Base-by-base conservation (phyloP, 371 early-diverging fungal genomes). In the Mortierella sp. region DNA sequence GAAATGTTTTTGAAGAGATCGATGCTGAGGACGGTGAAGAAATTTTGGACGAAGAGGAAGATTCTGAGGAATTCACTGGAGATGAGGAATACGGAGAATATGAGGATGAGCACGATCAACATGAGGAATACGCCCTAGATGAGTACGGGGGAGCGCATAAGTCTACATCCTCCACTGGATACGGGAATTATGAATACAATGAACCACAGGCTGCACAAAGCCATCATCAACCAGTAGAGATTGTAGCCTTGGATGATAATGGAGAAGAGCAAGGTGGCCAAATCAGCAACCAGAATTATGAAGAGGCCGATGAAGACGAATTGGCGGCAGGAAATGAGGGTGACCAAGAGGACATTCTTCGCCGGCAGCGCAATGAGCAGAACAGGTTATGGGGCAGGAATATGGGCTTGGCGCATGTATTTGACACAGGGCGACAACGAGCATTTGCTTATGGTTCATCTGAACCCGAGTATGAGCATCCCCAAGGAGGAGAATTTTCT, bases 201-300 rank as follows among this genome's bases (percentile, higher is more conserved):
- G 2, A 4, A 3, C 32, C 32, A 17, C 31, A 37, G 12, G 15
- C 35, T 9, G 23, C 8, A 6, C 37, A n/a, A 9, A 9, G 19
- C 15, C 28, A 31, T 12, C 62, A 23, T 13, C 3, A 40, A 32
- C 0, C 23, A 17, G 2, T 34, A 1, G 23, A 22, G 12, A 22
- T 49, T 7, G 53, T 64, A 10, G 15, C 51, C 7, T 29, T 64
- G 13, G 64, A 49, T 37, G 64, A 64, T 37, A 64, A 54, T 53
- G 66, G 56, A 1, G 68, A 53, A 26, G 68, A 67, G 34, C 51
- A 61, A 17, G 55, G 43, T 6, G 31, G 15, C 2, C 35, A 61
- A 29, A 62, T 29, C 12, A 17, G 49, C 17, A 26, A 29, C 31
- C 23, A 68, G 4, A 26, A 68, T 19, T n/a, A 55, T 57, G n/a